These are phyloP conservation scores for Zopfia rhizophila DNA, from an alignment of 2,329 filamentous ascomycete species.

Conservation along the genomic window DNA sequence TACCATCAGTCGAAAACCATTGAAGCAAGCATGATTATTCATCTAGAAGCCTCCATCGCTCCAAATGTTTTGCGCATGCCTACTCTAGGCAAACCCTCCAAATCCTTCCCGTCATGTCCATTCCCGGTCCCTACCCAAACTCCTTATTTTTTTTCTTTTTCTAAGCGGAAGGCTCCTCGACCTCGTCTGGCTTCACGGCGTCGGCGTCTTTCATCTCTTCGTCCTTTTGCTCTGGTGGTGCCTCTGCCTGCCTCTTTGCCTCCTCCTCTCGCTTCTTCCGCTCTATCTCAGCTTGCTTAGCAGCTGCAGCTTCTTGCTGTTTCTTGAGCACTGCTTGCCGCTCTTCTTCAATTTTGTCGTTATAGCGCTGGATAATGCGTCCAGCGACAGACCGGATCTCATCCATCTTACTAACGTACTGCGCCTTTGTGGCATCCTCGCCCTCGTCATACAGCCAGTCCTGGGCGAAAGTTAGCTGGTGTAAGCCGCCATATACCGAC, in stretches of 20 bases:
- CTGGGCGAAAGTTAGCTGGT: slow-evolving; percentile 59
- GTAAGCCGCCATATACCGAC: background rate
- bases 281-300: slow-evolving; percentile 73
- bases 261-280: slow-evolving; percentile 83
- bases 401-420: slow-evolving; percentile 94
- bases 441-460: slow-evolving; percentile 99
- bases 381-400: slow-evolving; percentile 92
- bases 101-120: slow-evolving; percentile 2
- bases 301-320: slow-evolving; percentile 73
- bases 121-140: background rate
- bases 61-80: background rate
- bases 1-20: slow-evolving; percentile 25
- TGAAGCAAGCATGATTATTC: slow-evolving; percentile 24
- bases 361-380: slow-evolving; percentile 92
- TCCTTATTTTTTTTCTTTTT: slow-evolving; percentile 1
- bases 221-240: slow-evolving; percentile 53
- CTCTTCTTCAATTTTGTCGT: slow-evolving; percentile 92
- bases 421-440: slow-evolving; percentile 91
- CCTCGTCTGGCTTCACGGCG: slow-evolving; percentile 49
- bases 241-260: slow-evolving; percentile 66
- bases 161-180: slow-evolving; percentile 48
- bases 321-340: slow-evolving; percentile 75
- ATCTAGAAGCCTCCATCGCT: slow-evolving; percentile 13
- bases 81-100: slow-evolving; percentile 5
- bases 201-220: slow-evolving; percentile 71